Percentiles rank a stretch among this genome's conserved stretches.
Evolutionary conservation across 106 monocot species (phyloP).

Genomic region (Posidonia australis): DNA sequence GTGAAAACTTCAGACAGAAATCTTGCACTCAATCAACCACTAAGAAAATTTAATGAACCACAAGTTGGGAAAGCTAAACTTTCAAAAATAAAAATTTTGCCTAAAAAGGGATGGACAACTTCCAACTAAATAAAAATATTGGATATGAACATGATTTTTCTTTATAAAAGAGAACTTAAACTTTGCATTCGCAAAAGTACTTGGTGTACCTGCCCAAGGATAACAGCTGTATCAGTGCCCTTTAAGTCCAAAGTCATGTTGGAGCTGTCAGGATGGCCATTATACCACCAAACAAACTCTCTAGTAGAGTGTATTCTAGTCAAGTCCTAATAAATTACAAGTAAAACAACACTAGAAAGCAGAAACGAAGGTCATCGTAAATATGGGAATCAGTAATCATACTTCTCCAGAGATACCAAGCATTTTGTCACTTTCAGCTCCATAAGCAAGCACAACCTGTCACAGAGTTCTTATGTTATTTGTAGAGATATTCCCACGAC

Average conservation of each 20-base stretch:
- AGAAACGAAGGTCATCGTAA: not conserved
- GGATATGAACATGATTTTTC: no score
- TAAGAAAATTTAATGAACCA: no score
- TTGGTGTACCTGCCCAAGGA: conserved; percentile 82
- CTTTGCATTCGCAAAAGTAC: no score
- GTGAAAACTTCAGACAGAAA: no score
- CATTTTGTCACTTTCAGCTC: conserved; percentile 91
- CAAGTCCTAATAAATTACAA: conserved; percentile 37
- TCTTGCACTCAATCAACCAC: no score
- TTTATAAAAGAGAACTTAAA: no score
- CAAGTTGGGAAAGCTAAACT: no score
- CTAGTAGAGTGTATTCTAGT: conserved; percentile 70
- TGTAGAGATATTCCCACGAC: no score
- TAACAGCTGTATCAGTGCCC: conserved; percentile 68
- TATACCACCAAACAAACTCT: conserved; percentile 99
- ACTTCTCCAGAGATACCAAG: conserved; percentile 81
- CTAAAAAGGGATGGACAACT: no score
- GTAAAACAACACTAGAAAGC: not conserved
- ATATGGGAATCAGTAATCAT: conserved; percentile 9
- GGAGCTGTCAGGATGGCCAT: conserved; percentile 86
- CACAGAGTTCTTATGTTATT: no score
- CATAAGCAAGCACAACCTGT: conserved; percentile 55
- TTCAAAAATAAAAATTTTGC: no score
- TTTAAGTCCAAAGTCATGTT: conserved; percentile 46
- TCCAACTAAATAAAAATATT: no score